Conservation (phyloP, 2,329 filamentous ascomycete species). For the Trichoderma lentiforme region DNA sequence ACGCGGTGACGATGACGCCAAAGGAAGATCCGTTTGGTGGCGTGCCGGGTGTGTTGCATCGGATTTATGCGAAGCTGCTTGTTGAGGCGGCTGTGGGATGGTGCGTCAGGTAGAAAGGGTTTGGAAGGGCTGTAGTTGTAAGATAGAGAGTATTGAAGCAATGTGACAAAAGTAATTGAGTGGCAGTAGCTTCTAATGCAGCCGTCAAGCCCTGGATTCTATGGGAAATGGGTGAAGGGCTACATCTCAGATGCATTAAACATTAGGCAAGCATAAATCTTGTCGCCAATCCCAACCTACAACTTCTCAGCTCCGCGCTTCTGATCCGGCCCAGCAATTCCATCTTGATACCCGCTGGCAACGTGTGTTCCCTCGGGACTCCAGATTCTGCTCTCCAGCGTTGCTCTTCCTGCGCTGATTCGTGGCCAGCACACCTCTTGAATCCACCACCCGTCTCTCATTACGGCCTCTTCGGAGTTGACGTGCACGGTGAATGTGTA, state of each 20-base stretch:
- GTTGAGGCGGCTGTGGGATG: not conserved
- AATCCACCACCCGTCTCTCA: constrained; percentile 53
- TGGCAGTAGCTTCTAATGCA: not conserved
- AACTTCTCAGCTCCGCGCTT: not conserved
- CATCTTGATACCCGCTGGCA: constrained; percentile 54
- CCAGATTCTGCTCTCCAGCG: constrained; percentile 51
- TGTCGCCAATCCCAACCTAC: not conserved
- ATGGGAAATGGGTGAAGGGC: not conserved
- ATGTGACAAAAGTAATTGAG: not conserved
- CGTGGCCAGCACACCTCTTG: constrained; percentile 50
- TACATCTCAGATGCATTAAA: not conserved
- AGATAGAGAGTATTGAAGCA: not conserved
- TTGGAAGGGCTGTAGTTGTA: not conserved
- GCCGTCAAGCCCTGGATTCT: not conserved
- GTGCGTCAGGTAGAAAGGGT: not conserved
- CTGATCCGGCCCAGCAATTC: constrained; percentile 36
- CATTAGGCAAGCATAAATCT: not conserved
- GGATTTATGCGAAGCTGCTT: not conserved
- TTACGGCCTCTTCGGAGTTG: constrained; percentile 45
- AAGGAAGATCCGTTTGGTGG: not conserved
- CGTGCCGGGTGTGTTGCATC: not conserved
- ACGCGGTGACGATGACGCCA: not conserved
- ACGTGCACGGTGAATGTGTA: constrained; percentile 53
- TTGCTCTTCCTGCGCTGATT: constrained; percentile 44
- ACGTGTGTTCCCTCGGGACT: constrained; percentile 51